Evolutionary conservation across 345 rosid genomes (phyloP), one percentile per base, ranked within the genome.

Genomic region (Luvunga scandens): DNA sequence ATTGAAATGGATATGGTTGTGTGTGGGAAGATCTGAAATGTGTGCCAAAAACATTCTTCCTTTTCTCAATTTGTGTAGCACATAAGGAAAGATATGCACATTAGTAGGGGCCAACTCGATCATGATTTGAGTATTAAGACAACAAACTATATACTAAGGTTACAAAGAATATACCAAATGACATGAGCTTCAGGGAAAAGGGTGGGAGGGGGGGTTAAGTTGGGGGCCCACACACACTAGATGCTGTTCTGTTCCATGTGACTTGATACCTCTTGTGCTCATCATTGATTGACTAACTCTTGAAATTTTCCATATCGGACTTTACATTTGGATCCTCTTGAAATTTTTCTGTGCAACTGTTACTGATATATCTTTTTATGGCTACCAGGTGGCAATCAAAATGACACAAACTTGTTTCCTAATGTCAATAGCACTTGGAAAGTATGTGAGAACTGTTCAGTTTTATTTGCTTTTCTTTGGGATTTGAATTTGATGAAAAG

Each of bases 341-440:
- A 42, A 66, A 59, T 64, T 76, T 45, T 71, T 9, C 13, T 70
- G 61, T 69, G 73, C 75, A 79, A 75, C 55, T 73, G 81, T 38
- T 73, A 33, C 72, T 78, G 48, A 77, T 73, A 77, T 30, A 48
- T 68, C 53, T 39, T 73, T 75, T 63, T 71, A 25, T 85, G 83
- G 45, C 48, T 68, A 75, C 45, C 82, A 95, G 99, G 99, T 73
- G 78, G 89, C 61, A 81, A 83, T 83, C 93, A 92, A 69, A 86
- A 75, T 66, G 94, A 91, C 63, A 65, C 85, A 69, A 87, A 64
- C 85, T 31, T 95, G 84, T 95, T 95, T 82, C 99, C 99, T 50
- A 79, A 91, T 16, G 96, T 92, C 14, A 91, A 93, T 77, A 93
- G 97, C 83, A 81, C 93, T 66, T 95, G 99, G 98, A 95, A 92